Evolutionary conservation across 1,139 yeast species (phyloP).

Genomic region (Pichia sp.): DNA sequence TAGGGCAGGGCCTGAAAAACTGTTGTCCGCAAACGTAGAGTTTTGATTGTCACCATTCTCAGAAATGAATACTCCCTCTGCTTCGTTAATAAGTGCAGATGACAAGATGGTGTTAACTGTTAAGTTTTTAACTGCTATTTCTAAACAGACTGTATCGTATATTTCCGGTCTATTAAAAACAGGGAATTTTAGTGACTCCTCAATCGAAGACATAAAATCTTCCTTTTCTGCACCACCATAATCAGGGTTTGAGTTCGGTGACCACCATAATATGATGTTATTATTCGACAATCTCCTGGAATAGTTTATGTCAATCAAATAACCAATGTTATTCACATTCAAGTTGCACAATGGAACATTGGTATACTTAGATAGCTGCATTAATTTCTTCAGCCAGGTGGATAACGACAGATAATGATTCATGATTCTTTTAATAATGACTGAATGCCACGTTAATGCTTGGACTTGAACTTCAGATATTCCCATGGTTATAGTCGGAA

Average conservation of each 20-base stretch:
- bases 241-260: conserved; percentile 74
- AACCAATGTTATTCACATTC: conserved; percentile 69
- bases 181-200: conserved; percentile 67
- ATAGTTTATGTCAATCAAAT: conserved; percentile 77
- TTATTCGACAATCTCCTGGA: conserved; percentile 68
- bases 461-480: conserved; percentile 58
- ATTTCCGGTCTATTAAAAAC: conserved; percentile 74
- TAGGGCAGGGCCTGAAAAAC: conserved; percentile 77
- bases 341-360: conserved; percentile 85
- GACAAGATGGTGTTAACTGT: conserved; percentile 83
- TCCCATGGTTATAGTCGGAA: conserved; percentile 64
- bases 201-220: conserved; percentile 33
- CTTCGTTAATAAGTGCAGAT: conserved; percentile 78
- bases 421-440: conserved; percentile 61
- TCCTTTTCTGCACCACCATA: conserved; percentile 83
- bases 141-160: conserved; percentile 75
- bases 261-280: conserved; percentile 90
- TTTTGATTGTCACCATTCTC: conserved; percentile 58
- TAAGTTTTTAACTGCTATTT: conserved; percentile 71
- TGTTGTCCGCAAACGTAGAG: conserved; percentile 62
- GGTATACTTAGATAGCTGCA: conserved; percentile 64
- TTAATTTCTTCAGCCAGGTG: conserved; percentile 66
- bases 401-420: conserved; percentile 73
- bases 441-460: conserved; percentile 82
- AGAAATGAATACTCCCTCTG: conserved; percentile 62